A percentile compares a stretch with the other conserved stretches of the same genome.
Evolutionary conservation across 1,284 basidiomycete species (phyloP).

Genomic region (Puccinia triticina): DNA sequence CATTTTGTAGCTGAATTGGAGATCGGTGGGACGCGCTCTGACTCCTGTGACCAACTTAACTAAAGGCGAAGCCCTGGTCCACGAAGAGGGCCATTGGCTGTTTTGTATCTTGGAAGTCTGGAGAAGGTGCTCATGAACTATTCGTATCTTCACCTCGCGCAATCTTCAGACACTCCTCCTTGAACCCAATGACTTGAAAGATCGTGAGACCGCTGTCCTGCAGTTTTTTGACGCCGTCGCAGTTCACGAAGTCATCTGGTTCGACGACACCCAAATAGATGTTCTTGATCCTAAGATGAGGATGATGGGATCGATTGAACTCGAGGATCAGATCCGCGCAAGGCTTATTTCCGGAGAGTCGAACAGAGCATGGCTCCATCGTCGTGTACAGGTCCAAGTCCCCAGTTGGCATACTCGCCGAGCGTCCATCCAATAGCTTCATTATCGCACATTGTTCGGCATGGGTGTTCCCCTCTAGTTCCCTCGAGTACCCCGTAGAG

Average conservation of each 20-base stretch:
- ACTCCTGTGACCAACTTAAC: too few relatives aligned
- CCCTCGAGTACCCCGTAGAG: slow-evolving; percentile 84
- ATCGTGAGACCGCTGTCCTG: slow-evolving; percentile 76
- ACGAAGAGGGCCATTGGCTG: too few relatives aligned
- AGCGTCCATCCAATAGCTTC: slow-evolving; percentile 67
- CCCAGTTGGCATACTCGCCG: slow-evolving; percentile 55
- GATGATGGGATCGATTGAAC: slow-evolving; percentile 55
- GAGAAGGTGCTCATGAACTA: too few relatives aligned
- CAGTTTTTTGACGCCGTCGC: slow-evolving; percentile 80
- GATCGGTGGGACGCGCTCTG: too few relatives aligned
- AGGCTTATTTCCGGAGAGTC: slow-evolving; percentile 81
- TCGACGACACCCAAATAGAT: slow-evolving; percentile 91
- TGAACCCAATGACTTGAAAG: slow-evolving; percentile 71
- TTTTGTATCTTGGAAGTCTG: too few relatives aligned
- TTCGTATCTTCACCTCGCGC: slow-evolving; percentile 61
- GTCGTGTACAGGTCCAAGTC: slow-evolving; percentile 84
- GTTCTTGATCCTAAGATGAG: slow-evolving; percentile 67
- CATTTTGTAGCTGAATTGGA: too few relatives aligned
- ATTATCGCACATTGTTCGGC: slow-evolving; percentile 86
- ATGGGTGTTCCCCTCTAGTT: slow-evolving; percentile 89
- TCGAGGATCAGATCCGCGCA: slow-evolving; percentile 84
- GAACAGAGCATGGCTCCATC: slow-evolving; percentile 91
- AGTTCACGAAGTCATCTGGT: slow-evolving; percentile 91
- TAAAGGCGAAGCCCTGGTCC: too few relatives aligned
- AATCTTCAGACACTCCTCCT: slow-evolving; percentile 71